Conservation (phyloP, 2,329 filamentous ascomycete genomes). For the Orbilia javanica region DNA sequence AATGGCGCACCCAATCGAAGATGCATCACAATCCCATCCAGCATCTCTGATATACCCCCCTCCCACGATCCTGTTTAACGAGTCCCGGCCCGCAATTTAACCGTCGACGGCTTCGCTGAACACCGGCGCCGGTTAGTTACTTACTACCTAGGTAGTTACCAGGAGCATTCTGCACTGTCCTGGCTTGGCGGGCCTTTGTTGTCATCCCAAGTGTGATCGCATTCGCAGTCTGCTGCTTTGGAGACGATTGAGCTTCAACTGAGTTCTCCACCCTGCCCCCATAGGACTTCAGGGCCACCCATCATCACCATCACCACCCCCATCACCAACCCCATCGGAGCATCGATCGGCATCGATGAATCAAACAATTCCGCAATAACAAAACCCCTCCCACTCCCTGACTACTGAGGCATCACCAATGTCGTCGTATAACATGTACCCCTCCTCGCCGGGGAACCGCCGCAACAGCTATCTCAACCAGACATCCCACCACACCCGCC, state of each 20-base stretch:
- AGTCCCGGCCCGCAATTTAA: conserved; percentile 10
- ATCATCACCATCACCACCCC: background rate
- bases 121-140: background rate
- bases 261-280: conserved; percentile 42
- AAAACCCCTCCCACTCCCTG: background rate
- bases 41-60: conserved; percentile 21
- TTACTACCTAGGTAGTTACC: background rate
- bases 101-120: conserved; percentile 15
- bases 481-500: conserved; percentile 38
- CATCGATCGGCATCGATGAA: conserved; percentile 36
- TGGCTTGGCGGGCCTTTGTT: conserved; percentile 1
- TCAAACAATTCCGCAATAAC: conserved; percentile 28
- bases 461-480: conserved; percentile 42
- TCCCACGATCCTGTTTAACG: conserved; percentile 16
- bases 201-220: conserved; percentile 18
- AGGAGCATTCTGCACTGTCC: background rate
- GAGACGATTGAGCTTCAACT: conserved; percentile 31
- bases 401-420: conserved; percentile 19
- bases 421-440: conserved; percentile 55
- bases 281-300: background rate
- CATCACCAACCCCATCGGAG: conserved; percentile 25
- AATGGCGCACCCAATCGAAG: conserved; percentile 40
- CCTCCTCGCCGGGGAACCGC: conserved; percentile 46
- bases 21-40: conserved; percentile 36
- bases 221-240: conserved; percentile 38